Percentiles rank a stretch among this genome's conserved stretches.
Evolutionary conservation across 2,329 filamentous ascomycete species (phyloP).

Genomic region (Blastomyces silverae): DNA sequence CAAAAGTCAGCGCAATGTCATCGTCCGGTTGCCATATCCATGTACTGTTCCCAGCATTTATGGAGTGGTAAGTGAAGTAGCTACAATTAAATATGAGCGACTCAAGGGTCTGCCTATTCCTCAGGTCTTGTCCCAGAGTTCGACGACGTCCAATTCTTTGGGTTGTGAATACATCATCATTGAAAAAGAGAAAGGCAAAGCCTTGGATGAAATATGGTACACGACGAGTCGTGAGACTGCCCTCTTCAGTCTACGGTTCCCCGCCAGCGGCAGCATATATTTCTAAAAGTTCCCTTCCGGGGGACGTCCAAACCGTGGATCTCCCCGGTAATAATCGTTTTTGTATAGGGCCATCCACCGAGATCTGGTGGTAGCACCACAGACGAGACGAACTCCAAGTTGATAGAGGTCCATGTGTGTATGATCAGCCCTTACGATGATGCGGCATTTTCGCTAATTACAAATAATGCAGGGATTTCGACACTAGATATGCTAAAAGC

Average conservation of each 20-base stretch:
- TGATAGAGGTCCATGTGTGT: slow-evolving; percentile 12
- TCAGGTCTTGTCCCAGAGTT: slow-evolving; percentile 28
- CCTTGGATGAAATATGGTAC: slow-evolving; percentile 29
- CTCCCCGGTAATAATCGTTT: neutral
- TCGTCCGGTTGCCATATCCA: slow-evolving; percentile 22
- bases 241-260: slow-evolving; percentile 18
- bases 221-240: slow-evolving; percentile 22
- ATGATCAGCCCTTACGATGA: neutral
- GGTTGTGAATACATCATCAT: slow-evolving; percentile 35
- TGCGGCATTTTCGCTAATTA: neutral
- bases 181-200: slow-evolving; percentile 28
- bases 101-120: slow-evolving; percentile 27
- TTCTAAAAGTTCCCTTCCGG: neutral
- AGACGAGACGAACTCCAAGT: neutral
- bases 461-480: neutral
- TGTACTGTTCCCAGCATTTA: slow-evolving; percentile 20
- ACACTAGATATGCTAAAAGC: neutral
- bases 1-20: slow-evolving; percentile 21
- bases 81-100: slow-evolving; percentile 22
- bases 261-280: slow-evolving; percentile 21
- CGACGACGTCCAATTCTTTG: slow-evolving; percentile 27
- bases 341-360: slow-evolving; percentile 8
- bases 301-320: neutral
- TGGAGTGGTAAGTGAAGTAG: slow-evolving; percentile 22
- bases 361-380: slow-evolving; percentile 6